Evolutionary conservation across 148 eudicot species (phyloP), one percentile per base, ranked within the genome.

Genomic region (Rhododendron kiyosumense): DNA sequence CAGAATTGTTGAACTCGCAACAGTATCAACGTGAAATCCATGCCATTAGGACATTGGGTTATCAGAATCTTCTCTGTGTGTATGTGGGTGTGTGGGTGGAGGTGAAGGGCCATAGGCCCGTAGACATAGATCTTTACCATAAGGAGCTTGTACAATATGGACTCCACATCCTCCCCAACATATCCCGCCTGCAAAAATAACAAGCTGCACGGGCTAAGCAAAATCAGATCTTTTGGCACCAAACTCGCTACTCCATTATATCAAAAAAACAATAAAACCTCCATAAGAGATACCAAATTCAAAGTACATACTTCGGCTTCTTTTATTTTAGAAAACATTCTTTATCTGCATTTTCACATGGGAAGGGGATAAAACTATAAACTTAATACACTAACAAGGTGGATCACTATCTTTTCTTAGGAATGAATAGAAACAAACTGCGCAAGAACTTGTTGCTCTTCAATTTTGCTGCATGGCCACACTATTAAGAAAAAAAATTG

Each of bases 131-230:
- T 41, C 7, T 41, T 41, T 41, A 41, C 7, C 43, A 41, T 41
- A 79, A 95, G 95, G 82, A 95, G 95, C 90, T 95, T 95, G 91
- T 95, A 92, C 80, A 94, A 86, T 73, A 94, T 95, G 61, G 98
- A 95, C 82, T 94, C 98, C 48, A 94, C 97, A 93, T 94, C 95
- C 85, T 95, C 97, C 77, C 98, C 98, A 78, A 94, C 98, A 91
- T 95, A 95, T 80, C 97, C 98, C 69, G 96, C 98, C 98, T 93
- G 96, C 88, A 89, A 61, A 59, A 85, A 78, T 71, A 87, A 78
- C 22, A 74, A 17, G 26, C 52, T 82, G 51, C 84, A 63, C 24
- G 22, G 32, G 4, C 74, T 22, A 71, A 59, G 54, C 43, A 13
- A 82, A 4, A 59, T 57, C 51, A 38, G 32, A 82, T 82, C 32